These are phyloP conservation scores for Trichoderma sp. DNA, from an alignment of 2,329 filamentous ascomycete genomes.

Conservation along the genomic window DNA sequence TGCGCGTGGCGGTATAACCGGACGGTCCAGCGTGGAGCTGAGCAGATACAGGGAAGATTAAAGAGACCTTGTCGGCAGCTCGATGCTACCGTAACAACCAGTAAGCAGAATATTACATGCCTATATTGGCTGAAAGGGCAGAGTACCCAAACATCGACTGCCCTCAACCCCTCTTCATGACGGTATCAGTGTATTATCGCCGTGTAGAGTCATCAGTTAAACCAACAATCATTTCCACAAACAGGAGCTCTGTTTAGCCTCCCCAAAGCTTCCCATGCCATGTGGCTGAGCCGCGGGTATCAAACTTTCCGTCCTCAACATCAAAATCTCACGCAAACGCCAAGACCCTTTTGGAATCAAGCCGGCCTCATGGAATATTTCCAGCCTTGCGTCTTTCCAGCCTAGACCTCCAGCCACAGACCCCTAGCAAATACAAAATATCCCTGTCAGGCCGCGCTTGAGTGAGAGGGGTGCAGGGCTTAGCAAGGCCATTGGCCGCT, in stretches of 20 bases:
- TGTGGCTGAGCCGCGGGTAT: constrained; percentile 20
- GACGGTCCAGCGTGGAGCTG: background rate
- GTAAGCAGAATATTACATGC: background rate
- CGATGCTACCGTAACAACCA: background rate
- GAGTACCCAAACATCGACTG: background rate
- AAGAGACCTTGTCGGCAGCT: background rate
- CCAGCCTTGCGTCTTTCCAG: constrained; percentile 13
- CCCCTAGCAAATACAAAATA: constrained; percentile 6
- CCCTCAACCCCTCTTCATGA: background rate
- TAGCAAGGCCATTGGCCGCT: background rate
- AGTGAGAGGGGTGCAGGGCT: background rate
- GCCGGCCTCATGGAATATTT: background rate
- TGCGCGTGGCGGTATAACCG: background rate
- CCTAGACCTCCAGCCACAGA: background rate
- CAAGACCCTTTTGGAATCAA: constrained; percentile 19
- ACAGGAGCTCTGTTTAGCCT: background rate
- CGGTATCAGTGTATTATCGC: background rate
- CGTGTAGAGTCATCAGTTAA: background rate
- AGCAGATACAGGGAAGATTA: background rate
- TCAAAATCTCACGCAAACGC: background rate
- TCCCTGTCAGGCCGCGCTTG: constrained; percentile 7
- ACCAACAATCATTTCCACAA: background rate
- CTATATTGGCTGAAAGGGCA: background rate
- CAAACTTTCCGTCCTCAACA: constrained; percentile 7
- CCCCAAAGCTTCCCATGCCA: background rate